Conservation (phyloP, 1,284 basidiomycete species). For the Golubevia sp. region DNA sequence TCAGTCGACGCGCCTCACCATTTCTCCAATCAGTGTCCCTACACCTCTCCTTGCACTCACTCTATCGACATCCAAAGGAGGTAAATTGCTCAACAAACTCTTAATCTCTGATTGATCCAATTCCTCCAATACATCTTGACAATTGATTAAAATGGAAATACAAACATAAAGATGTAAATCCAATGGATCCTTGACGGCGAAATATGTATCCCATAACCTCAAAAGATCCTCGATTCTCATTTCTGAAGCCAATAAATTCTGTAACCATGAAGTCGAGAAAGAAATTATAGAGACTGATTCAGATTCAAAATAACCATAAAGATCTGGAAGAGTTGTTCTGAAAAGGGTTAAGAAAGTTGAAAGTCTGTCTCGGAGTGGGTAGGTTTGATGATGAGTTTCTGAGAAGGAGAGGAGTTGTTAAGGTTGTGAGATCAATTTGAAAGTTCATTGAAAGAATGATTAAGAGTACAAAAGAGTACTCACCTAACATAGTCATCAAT, state of each 20-base stretch:
- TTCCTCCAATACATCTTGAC: slow-evolving; percentile 60
- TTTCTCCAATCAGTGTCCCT: no score
- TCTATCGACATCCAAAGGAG: slow-evolving; percentile 52
- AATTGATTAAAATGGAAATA: slow-evolving; percentile 59
- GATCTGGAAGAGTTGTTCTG: slow-evolving; percentile 49
- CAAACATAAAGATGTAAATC: slow-evolving; percentile 61
- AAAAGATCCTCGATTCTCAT: slow-evolving; percentile 53
- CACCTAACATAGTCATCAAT: slow-evolving; percentile 48
- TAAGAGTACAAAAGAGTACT: background rate
- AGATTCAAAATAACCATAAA: slow-evolving; percentile 58
- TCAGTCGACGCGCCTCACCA: no score
- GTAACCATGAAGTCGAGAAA: slow-evolving; percentile 53
- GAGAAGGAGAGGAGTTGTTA: no score
- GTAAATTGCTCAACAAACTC: slow-evolving; percentile 57
- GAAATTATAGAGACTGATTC: slow-evolving; percentile 55
- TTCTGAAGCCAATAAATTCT: slow-evolving; percentile 50
- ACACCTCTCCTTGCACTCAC: slow-evolving; percentile 13
- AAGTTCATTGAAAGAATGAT: background rate
- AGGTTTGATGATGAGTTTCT: background rate
- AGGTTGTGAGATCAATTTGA: no score
- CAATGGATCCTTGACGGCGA: slow-evolving; percentile 50
- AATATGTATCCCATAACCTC: slow-evolving; percentile 61
- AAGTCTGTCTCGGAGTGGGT: slow-evolving; percentile 43
- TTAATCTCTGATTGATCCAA: slow-evolving; percentile 57
- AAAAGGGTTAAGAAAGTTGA: slow-evolving; percentile 55